Evolutionary conservation across 2,329 filamentous ascomycete species (phyloP).

Genomic region (Pseudogymnoascus pannorum): DNA sequence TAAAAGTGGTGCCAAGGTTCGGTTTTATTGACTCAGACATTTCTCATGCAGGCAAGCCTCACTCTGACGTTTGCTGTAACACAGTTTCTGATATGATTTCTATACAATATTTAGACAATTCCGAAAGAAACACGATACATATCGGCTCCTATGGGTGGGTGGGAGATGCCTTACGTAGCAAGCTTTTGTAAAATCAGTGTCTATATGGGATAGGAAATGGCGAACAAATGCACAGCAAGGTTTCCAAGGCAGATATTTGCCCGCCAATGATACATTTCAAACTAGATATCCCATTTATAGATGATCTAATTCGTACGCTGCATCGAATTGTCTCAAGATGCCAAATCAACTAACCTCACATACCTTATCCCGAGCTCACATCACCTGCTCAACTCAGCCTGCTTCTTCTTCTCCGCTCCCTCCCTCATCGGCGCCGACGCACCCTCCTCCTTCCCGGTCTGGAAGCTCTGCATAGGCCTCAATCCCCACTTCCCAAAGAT

Average conservation of each 20-base stretch:
- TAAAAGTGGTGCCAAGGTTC: background rate
- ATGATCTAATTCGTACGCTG: background rate
- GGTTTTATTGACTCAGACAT: background rate
- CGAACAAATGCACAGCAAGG: background rate
- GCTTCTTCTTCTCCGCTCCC: conserved; percentile 9
- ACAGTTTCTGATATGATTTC: background rate
- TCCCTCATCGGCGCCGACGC: conserved; percentile 15
- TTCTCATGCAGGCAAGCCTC: background rate
- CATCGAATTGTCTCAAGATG: background rate
- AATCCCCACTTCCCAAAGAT: conserved; percentile 83
- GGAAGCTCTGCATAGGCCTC: conserved; percentile 57
- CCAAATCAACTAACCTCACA: background rate
- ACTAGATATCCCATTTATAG: background rate
- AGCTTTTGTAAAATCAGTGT: background rate
- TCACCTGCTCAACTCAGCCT: background rate
- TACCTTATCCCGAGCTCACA: background rate
- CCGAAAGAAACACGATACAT: background rate
- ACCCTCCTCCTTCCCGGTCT: conserved; percentile 23
- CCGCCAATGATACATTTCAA: background rate
- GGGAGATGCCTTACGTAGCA: background rate
- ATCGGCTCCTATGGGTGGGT: background rate
- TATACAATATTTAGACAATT: background rate
- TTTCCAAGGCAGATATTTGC: background rate
- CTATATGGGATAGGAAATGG: background rate
- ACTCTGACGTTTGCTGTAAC: background rate